Evolutionary conservation across 768 basidiomycete genomes (phyloP).

Genomic region (Hydnomerulius pinastri): DNA sequence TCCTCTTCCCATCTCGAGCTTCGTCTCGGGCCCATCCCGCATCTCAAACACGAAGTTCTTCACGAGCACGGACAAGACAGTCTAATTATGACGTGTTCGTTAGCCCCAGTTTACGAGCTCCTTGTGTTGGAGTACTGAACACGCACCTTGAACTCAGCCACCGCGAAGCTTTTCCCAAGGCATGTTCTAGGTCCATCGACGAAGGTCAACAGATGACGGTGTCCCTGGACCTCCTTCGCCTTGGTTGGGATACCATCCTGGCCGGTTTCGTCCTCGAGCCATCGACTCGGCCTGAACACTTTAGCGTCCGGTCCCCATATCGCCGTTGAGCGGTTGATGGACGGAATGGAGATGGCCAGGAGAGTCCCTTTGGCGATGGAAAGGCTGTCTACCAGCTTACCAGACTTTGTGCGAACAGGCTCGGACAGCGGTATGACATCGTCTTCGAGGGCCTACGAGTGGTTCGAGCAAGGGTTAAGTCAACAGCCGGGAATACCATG

Average conservation of each 20-base stretch:
- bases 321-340: constrained; percentile 49
- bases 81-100: constrained; percentile 35
- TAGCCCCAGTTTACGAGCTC: too few relatives aligned
- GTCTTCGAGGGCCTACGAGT: constrained; percentile 46
- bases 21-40: constrained; percentile 36
- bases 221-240: constrained; percentile 45
- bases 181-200: constrained; percentile 50
- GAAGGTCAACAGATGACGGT: constrained; percentile 53
- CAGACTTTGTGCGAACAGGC: constrained; percentile 44
- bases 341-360: constrained; percentile 43
- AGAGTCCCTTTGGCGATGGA: constrained; percentile 48
- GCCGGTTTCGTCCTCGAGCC: constrained; percentile 42
- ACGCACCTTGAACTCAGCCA: constrained; percentile 37
- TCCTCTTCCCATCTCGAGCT: constrained; percentile 6
- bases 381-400: constrained; percentile 39
- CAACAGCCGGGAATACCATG: constrained; percentile 9
- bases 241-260: constrained; percentile 20
- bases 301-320: constrained; percentile 65
- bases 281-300: constrained; percentile 62
- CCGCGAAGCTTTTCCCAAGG: constrained; percentile 49
- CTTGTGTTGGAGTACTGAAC: too few relatives aligned
- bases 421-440: constrained; percentile 56
- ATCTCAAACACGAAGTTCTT: constrained; percentile 38
- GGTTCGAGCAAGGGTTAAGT: background rate
- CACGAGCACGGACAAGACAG: constrained; percentile 43